phyloP scores from a whole-genome alignment of 208 protist species.

The Trypanosoma congolense region DNA sequence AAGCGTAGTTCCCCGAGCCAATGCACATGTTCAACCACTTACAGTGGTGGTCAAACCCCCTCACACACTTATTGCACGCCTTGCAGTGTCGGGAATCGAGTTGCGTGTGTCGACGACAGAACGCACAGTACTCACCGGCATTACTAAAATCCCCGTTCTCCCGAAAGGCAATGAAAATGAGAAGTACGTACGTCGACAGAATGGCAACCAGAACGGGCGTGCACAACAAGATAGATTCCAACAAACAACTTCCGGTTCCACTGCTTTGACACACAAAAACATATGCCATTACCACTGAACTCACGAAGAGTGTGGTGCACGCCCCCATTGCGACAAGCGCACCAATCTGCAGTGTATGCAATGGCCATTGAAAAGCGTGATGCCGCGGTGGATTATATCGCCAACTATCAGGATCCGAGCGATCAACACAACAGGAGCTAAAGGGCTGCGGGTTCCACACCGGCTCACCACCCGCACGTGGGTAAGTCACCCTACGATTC shows the following conservation, averaged over 20 bases:
- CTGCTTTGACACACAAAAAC: conserved; percentile 32
- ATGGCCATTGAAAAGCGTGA: conserved; percentile 61
- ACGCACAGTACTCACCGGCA: conserved; percentile 55
- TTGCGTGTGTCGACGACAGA: conserved; percentile 52
- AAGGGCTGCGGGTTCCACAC: conserved; percentile 26
- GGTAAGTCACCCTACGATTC: no score
- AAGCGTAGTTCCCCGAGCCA: conserved; percentile 67
- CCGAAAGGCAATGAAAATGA: conserved; percentile 45
- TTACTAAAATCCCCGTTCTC: conserved; percentile 54
- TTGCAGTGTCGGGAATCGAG: conserved; percentile 82
- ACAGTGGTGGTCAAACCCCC: conserved; percentile 90
- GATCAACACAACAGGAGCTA: conserved; percentile 52
- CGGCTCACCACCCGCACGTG: neutral
- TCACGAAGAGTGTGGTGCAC: conserved; percentile 41
- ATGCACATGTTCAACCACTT: conserved; percentile 91
- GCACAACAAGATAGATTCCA: conserved; percentile 46
- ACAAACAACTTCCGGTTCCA: conserved; percentile 24
- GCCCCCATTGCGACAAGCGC: conserved; percentile 41
- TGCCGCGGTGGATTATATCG: conserved; percentile 34
- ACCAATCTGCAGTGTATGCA: conserved; percentile 57
- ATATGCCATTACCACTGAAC: conserved; percentile 37
- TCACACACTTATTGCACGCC: conserved; percentile 86
- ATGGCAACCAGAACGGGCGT: conserved; percentile 15
- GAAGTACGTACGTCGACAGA: conserved; percentile 22
- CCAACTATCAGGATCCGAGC: conserved; percentile 45